phyloP scores from a whole-genome alignment of 192 early-diverging fungal species.

The Backusella psychrophila region DNA sequence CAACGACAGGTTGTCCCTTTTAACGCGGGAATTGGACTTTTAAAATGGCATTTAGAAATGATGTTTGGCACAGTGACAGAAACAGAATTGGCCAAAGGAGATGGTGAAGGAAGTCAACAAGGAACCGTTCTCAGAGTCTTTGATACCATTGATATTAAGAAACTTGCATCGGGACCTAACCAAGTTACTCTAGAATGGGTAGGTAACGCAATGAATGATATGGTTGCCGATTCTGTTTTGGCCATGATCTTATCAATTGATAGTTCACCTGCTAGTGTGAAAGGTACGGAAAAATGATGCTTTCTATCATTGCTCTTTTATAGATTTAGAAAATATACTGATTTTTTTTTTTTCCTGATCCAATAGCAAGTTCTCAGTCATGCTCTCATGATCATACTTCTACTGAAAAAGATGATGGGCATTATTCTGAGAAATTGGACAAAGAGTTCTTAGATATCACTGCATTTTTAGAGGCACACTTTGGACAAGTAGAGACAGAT shows the following conservation, averaged over 20 bases:
- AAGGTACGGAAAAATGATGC: constrained; percentile 32
- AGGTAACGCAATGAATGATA: constrained; percentile 88
- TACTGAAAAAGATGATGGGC: background rate
- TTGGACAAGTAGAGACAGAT: constrained; percentile 23
- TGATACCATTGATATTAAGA: constrained; percentile 75
- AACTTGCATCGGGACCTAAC: constrained; percentile 47
- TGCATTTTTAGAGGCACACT: constrained; percentile 29
- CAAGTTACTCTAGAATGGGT: constrained; percentile 88
- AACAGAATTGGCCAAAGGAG: constrained; percentile 26
- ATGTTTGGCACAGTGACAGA: constrained; percentile 85
- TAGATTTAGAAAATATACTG: background rate
- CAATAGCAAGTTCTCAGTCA: constrained; percentile 24
- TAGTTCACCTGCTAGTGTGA: constrained; percentile 86
- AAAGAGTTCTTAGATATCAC: constrained; percentile 23
- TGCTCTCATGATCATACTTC: constrained; percentile 20
- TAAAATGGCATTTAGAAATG: constrained; percentile 88
- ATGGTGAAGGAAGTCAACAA: constrained; percentile 13
- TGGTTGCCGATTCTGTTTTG: constrained; percentile 93
- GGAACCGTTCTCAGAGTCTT: constrained; percentile 55
- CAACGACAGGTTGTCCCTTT: constrained; percentile 79
- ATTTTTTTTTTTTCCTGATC: background rate
- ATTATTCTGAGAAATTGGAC: constrained; percentile 8
- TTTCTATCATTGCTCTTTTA: background rate
- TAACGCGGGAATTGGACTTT: constrained; percentile 71
- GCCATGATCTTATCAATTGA: constrained; percentile 85